These are phyloP conservation scores for Termitomyces sp. DNA, from an alignment of 768 basidiomycete genomes.

Conservation along the genomic window DNA sequence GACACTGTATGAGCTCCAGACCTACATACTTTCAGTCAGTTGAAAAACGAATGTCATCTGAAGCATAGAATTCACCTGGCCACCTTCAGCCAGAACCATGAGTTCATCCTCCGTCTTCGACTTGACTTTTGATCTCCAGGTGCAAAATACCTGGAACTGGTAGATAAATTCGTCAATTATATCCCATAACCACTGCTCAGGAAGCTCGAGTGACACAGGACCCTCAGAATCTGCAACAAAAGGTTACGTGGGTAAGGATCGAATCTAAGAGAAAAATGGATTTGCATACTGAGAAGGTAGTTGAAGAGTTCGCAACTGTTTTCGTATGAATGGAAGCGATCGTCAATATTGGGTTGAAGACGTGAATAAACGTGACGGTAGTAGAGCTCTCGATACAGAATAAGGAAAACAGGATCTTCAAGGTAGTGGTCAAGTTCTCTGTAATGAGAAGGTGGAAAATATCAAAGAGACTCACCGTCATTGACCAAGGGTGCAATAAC, in stretches of 20 bases:
- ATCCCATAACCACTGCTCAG: slow-evolving; percentile 98
- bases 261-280: not conserved
- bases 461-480: slow-evolving; percentile 53
- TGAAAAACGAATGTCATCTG: not conserved
- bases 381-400: slow-evolving; percentile 94
- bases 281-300: slow-evolving; percentile 79
- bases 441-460: not conserved
- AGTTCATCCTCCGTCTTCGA: slow-evolving; percentile 89
- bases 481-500: slow-evolving; percentile 91
- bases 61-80: slow-evolving; percentile 36
- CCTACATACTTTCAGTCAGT: slow-evolving; percentile 35
- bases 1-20: slow-evolving; percentile 98
- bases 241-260: not conserved
- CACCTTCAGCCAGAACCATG: slow-evolving; percentile 70
- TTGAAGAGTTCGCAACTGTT: slow-evolving; percentile 99
- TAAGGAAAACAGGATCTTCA: slow-evolving; percentile 88
- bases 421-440: not conserved
- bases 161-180: slow-evolving; percentile 98
- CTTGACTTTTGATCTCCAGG: slow-evolving; percentile 83
- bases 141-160: slow-evolving; percentile 95
- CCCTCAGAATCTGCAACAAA: slow-evolving; percentile 75
- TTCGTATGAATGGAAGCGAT: slow-evolving; percentile 96
- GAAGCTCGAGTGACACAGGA: slow-evolving; percentile 88
- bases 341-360: slow-evolving; percentile 91
- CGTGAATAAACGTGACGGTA: slow-evolving; percentile 96